Evolutionary conservation across 306 rosid genomes (phyloP).

Genomic region (Inga leiocalycina): DNA sequence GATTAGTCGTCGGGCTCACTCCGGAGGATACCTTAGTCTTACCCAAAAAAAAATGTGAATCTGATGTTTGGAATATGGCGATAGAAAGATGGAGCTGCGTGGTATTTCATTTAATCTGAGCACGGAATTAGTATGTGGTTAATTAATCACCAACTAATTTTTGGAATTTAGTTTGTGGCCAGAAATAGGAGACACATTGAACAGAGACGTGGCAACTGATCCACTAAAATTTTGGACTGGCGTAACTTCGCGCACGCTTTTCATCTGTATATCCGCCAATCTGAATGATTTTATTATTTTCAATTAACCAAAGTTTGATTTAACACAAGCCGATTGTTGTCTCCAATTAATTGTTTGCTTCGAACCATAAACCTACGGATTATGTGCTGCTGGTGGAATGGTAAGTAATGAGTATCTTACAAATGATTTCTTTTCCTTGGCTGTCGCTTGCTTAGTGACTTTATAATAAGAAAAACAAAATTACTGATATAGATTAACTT

Average conservation of each 20-base stretch:
- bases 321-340: background rate
- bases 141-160: too few species aligned
- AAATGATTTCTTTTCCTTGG: too few species aligned
- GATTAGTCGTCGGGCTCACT: too few species aligned
- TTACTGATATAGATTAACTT: too few species aligned
- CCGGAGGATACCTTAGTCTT: too few species aligned
- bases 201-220: background rate
- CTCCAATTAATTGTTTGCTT: background rate
- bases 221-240: background rate
- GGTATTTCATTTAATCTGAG: background rate
- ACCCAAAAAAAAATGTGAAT: too few species aligned
- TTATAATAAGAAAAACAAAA: too few species aligned
- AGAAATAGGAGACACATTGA: background rate
- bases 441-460: too few species aligned
- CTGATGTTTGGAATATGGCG: background rate
- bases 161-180: background rate
- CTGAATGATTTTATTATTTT: background rate
- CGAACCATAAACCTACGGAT: background rate
- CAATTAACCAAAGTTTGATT: background rate
- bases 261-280: background rate
- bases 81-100: background rate
- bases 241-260: background rate
- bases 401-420: too few species aligned
- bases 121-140: background rate
- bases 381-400: background rate